Evolutionary conservation across 2,329 filamentous ascomycete species (phyloP).

Genomic region (Talaromyces sp.): DNA sequence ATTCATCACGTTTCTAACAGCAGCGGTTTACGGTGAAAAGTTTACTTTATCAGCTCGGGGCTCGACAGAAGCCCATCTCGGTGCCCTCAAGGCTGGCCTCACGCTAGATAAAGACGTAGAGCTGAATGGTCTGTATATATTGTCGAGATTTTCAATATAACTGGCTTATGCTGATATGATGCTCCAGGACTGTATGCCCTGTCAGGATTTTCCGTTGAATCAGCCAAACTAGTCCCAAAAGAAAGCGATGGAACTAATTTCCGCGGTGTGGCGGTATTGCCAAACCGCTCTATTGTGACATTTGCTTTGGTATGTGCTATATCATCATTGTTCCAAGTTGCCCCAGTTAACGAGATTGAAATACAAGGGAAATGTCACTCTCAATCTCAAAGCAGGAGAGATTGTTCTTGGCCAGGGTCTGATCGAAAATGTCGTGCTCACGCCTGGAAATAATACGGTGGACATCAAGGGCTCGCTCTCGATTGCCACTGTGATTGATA

Average conservation of each 20-base stretch:
- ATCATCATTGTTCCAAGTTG: not conserved
- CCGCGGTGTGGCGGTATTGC: conserved; percentile 16
- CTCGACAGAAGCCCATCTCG: conserved; percentile 14
- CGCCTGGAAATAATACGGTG: conserved; percentile 18
- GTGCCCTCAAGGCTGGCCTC: conserved; percentile 17
- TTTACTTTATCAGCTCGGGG: conserved; percentile 13
- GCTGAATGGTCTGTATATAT: conserved; percentile 11
- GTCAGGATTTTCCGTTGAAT: conserved; percentile 14
- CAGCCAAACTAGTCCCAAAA: conserved; percentile 16
- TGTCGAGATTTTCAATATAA: not conserved
- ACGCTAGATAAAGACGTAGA: conserved; percentile 15
- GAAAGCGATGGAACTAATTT: conserved; percentile 18
- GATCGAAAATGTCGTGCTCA: conserved; percentile 13
- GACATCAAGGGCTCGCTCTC: not conserved
- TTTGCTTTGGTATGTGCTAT: conserved; percentile 5
- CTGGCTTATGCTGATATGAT: not conserved
- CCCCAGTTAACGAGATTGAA: not conserved
- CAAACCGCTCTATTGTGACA: conserved; percentile 16
- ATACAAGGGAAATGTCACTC: conserved; percentile 16
- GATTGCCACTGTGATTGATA: conserved; percentile 37
- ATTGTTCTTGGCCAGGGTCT: conserved; percentile 16
- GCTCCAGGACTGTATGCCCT: conserved; percentile 17
- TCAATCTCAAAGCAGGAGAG: conserved; percentile 17
- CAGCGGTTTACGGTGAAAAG: conserved; percentile 14
- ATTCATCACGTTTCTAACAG: conserved; percentile 13